Base-by-base conservation (phyloP, 2,329 filamentous ascomycete species). In the Beauveria sp. region DNA sequence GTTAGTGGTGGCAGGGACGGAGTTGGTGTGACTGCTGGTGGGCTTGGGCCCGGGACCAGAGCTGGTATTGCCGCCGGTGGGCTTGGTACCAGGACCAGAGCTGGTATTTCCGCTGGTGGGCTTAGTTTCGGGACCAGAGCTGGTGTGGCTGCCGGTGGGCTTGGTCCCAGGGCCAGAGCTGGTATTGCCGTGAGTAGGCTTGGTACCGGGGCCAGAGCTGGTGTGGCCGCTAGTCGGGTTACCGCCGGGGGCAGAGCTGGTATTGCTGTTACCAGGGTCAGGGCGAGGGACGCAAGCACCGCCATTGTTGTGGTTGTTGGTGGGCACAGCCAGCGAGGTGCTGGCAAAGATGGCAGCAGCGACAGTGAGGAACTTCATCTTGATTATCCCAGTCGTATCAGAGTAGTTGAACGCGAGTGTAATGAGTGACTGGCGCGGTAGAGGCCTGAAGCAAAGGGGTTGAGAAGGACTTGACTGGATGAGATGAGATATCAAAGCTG, bases 361-460 rank as follows among this genome's bases (percentile, higher is more conserved):
- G 42, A 63, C 53, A 47, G 63, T 49, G 56, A 65, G 12, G 62
- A 66, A 61, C 65, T 66, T 65, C 65, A 67, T 67, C 49, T 58
- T 65, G 61, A 60, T 53, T 22, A 28, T 52, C 30, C 38, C 34
- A 47, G 24, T 43, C 26, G 43, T 56, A 34, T 22, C 10, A 51
- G 26, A 20, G 34, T 38, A 49, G 30, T 43, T 14, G 52, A 26
- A 43, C 20, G 38, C 46, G 49, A 51, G 30, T 51, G 30, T 30
- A 61, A 59, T 49, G 34, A 51, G 30, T 52, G 50, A 38, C 47
- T 60, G 53, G 28, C 52, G 34, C 24, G n/a, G 52, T 53, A 51
- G 30, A 28, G 43, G 49, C 38, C 53, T 52, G 60, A 30, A 38
- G 54, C 22, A 57, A 38, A 28, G 22, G 42, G 40, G 16, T 30